Base-by-base conservation (phyloP, 352 stramenopile species). In the Phytophthora pini region DNA sequence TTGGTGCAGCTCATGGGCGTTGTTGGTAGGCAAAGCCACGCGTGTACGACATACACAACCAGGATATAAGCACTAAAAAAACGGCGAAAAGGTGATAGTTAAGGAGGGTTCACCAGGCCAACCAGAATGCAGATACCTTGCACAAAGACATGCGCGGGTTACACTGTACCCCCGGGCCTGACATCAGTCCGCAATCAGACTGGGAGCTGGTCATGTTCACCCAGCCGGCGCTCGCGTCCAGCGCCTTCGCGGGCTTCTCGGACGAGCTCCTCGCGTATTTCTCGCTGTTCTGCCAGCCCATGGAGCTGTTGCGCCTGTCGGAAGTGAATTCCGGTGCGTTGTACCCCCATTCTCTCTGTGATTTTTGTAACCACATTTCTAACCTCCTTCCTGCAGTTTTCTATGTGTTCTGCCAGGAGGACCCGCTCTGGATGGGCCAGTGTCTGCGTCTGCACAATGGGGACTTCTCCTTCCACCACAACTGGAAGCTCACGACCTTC, bases 361-460 rank as follows among this genome's bases (percentile, higher is more conserved):
- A 5, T 50, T 3, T 39, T 13, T 5, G 4, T 20, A 22, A 12
- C 20, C 38, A 20, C 17, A 20, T 6, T 22, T 43, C 12, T 53
- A 34, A 48, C 7, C 32, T 41, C 13, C 4, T 56, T 15, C 8
- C 29, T 53, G 26, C n/a, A 92, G 84, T 90, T 15, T 84, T 94
- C 65, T 92, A 93, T 69, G 83, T 92, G 41, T 93, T 94, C 47
- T 78, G 77, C 41, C 78, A 84, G 51, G 86, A 94, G 62, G 82
- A 94, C 38, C 86, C 88, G 47, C 73, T 95, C 36, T 95, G 88
- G 88, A 93, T 93, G 82, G 66, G 77, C 47, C 84, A 93, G 45
- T 93, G 87, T 43, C 72, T 95, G 56, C 81, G 82, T 5, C 67
- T 84, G 10, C 83, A 94, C 49, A 70, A 68, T 31, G 88, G 88